phyloP scores from a whole-genome alignment of 2,329 filamentous ascomycete genomes.

The Fusarium equiseti region DNA sequence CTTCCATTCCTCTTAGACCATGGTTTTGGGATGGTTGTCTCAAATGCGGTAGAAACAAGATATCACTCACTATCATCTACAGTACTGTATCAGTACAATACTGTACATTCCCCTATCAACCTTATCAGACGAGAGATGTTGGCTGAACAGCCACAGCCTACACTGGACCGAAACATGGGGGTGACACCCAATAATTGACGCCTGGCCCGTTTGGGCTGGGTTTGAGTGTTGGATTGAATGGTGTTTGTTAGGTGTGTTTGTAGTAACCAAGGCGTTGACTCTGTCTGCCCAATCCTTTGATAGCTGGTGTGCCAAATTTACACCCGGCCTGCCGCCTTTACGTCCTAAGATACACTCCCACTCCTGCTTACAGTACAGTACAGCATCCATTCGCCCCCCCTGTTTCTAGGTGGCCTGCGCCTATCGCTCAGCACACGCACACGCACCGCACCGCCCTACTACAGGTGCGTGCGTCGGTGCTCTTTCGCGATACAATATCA shows the following conservation, averaged over 20 bases:
- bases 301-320: conserved; percentile 1
- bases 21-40: conserved; percentile 10
- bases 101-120: conserved; percentile 37
- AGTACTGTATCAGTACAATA: conserved; percentile 1
- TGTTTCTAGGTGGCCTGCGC: conserved; percentile 26
- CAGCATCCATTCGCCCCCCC: conserved; percentile 15
- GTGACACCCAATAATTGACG: conserved; percentile 1
- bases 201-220: conserved; percentile 31
- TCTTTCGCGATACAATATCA: conserved; percentile 8
- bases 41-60: conserved; percentile 8
- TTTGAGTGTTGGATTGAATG: not conserved
- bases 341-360: conserved; percentile 12
- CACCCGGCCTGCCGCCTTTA: not conserved
- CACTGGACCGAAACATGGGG: conserved; percentile 25
- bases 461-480: conserved; percentile 9
- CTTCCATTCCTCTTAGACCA: conserved; percentile 15
- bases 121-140: conserved; percentile 38
- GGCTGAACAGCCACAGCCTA: conserved; percentile 17
- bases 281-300: not conserved
- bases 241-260: not conserved
- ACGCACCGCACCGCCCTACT: conserved; percentile 17
- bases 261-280: not conserved
- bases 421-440: conserved; percentile 41
- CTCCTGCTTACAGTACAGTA: conserved; percentile 3
- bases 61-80: conserved; percentile 8